These are phyloP conservation scores for Cupressus sempervirens DNA, from an alignment of 75 land plant genomes.

Conservation along the genomic window DNA sequence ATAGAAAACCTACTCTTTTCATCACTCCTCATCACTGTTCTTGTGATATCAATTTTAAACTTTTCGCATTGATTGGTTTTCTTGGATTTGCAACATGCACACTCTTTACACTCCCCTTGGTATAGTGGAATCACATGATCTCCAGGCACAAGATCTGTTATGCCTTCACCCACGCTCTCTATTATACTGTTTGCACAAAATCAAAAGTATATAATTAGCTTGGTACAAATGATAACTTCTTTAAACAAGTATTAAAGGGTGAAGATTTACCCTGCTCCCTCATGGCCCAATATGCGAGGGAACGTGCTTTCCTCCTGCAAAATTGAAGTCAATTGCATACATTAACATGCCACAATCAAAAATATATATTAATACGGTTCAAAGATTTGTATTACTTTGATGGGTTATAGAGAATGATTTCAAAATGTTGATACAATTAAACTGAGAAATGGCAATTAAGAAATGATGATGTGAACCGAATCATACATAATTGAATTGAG, in stretches of 20 bases:
- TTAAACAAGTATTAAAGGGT: too few relatives aligned
- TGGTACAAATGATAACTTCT: too few relatives aligned
- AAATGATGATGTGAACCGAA: too few relatives aligned
- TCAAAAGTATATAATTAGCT: too few relatives aligned
- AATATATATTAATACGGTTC: too few relatives aligned
- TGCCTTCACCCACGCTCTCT: conserved; percentile 71
- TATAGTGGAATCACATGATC: conserved; percentile 54
- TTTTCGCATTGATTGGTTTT: conserved; percentile 33
- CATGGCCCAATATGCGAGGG: conserved; percentile 86
- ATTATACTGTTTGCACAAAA: conserved; percentile 37
- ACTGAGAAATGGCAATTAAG: too few relatives aligned
- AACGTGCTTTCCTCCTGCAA: conserved; percentile 41
- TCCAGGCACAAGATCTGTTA: conserved; percentile 46
- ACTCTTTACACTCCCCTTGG: conserved; percentile 50
- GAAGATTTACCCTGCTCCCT: conserved; percentile 66
- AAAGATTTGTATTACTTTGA: too few relatives aligned
- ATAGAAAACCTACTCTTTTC: conserved; percentile 33
- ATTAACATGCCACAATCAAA: too few relatives aligned
- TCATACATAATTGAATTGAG: too few relatives aligned
- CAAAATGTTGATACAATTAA: too few relatives aligned
- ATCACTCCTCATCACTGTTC: conserved; percentile 44
- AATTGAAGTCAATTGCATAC: too few relatives aligned
- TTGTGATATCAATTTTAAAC: conserved; percentile 31
- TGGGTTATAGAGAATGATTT: too few relatives aligned
- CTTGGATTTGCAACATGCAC: conserved; percentile 40